Base-by-base conservation (phyloP, 345 rosid species). In the Trapa bicornis region DNA sequence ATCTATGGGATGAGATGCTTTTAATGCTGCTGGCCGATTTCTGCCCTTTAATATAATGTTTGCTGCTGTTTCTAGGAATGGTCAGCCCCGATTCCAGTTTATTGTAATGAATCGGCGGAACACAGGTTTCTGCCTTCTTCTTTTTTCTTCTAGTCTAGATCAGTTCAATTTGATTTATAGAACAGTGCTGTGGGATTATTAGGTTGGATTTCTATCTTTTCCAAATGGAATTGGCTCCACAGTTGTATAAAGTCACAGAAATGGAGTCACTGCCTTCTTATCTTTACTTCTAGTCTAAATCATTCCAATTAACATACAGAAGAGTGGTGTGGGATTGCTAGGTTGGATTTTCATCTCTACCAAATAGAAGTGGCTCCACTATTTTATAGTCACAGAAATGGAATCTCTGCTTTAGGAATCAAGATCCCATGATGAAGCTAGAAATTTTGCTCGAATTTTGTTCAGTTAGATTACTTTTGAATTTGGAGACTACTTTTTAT, bases 1-100 rank as follows among this genome's bases (percentile, higher is more conserved):
- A 22, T 22, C 29, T 22, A 70, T 35, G 12, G 48, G 37, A 47
- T 62, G 37, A 4, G 17, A 37, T 54, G 47, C 17, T 17, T 43
- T 35, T 45, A 11, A 2, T 62, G 67, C 36, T 65, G 68, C 45
- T 67, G 4, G 58, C 5, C 16, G 14, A 17, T 32, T 67, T 47
- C 41, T 33, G 47, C 48, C 48, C 68, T 48, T 42, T 36, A 9
- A 35, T 65, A 12, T 41, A 37, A 22, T 14, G 53, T 11, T 22
- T 60, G 35, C 15, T 67, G 47, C 60, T 61, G 57, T 41, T 33
- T 68, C 58, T 61, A 85, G 95, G 87, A 88, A 86, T 76, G 64
- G 84, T 8, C 89, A 82, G 53, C 91, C 95, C 2, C 80, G 86
- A 70, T 88, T 88, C 75, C 91, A 88, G 78, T 88, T 88, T 79